Evolutionary conservation across 2,329 filamentous ascomycete genomes (phyloP).

Genomic region (Clonostachys solani): DNA sequence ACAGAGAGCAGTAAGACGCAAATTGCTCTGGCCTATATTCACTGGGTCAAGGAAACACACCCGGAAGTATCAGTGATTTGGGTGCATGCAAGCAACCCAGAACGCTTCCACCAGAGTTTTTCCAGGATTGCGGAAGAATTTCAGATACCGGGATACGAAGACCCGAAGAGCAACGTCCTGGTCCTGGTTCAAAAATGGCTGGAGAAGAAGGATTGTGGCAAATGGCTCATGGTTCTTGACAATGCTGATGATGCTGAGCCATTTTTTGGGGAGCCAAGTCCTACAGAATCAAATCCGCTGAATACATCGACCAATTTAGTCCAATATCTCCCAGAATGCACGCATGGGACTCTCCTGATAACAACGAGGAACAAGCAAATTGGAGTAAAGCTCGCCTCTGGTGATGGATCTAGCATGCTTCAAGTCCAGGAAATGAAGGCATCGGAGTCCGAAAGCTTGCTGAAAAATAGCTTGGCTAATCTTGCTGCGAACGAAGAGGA

Average conservation of each 20-base stretch:
- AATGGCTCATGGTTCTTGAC: conserved; percentile 11
- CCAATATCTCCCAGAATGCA: conserved; percentile 18
- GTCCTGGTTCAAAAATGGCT: conserved; percentile 18
- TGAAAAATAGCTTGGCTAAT: conserved; percentile 9
- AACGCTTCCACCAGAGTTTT: conserved; percentile 19
- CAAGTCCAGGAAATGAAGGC: conserved; percentile 19
- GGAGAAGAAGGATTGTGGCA: conserved; percentile 7
- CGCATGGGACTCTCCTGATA: conserved; percentile 19
- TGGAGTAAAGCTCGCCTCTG: conserved; percentile 12
- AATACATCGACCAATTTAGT: too few species aligned
- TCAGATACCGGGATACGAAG: conserved; percentile 11
- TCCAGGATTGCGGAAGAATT: conserved; percentile 16
- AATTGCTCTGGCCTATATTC: too few species aligned
- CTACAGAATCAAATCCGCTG: too few species aligned
- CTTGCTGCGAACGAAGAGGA: neutral
- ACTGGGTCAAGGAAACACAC: too few species aligned
- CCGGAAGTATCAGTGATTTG: conserved; percentile 21
- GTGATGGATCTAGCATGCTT: conserved; percentile 7
- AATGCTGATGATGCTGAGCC: conserved; percentile 8
- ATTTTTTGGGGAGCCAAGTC: too few species aligned
- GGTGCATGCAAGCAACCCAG: conserved; percentile 22
- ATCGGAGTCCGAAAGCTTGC: conserved; percentile 13
- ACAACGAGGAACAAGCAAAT: conserved; percentile 27
- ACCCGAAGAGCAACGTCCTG: conserved; percentile 12
- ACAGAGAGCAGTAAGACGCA: too few species aligned